These are phyloP conservation scores for Nemania serpens DNA, from an alignment of 2,329 filamentous ascomycete genomes.

Conservation along the genomic window DNA sequence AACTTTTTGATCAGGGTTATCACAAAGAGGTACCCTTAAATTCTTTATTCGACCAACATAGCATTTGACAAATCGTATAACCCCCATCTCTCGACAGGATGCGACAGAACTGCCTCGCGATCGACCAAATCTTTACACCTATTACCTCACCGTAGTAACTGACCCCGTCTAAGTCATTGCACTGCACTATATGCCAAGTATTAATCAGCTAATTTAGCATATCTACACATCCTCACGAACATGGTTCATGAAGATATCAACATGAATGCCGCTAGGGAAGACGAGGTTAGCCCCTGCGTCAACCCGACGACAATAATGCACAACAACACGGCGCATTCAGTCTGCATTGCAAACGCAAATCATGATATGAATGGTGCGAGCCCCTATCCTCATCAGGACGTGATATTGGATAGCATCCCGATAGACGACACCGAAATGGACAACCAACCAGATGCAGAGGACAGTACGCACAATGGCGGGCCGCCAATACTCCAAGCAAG, in stretches of 20 bases:
- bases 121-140: too few relatives aligned
- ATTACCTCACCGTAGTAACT: not conserved
- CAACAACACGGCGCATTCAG: not conserved
- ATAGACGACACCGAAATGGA: not conserved
- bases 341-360: not conserved
- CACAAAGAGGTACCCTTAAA: not conserved
- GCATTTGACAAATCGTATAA: not conserved
- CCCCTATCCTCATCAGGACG: not conserved
- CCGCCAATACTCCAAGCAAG: not conserved
- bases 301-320: not conserved
- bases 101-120: not conserved
- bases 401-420: not conserved
- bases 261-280: not conserved
- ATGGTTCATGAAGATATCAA: conserved; percentile 1
- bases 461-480: not conserved
- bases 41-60: not conserved
- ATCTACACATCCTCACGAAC: not conserved
- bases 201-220: not conserved
- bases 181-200: not conserved
- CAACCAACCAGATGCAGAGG: not conserved
- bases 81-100: not conserved
- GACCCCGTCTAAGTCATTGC: not conserved
- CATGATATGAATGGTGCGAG: not conserved
- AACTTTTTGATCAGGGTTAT: not conserved
- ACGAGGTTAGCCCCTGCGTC: not conserved